phyloP scores from a whole-genome alignment of 2,329 filamentous ascomycete species.

The Hymenoscyphus occultus region DNA sequence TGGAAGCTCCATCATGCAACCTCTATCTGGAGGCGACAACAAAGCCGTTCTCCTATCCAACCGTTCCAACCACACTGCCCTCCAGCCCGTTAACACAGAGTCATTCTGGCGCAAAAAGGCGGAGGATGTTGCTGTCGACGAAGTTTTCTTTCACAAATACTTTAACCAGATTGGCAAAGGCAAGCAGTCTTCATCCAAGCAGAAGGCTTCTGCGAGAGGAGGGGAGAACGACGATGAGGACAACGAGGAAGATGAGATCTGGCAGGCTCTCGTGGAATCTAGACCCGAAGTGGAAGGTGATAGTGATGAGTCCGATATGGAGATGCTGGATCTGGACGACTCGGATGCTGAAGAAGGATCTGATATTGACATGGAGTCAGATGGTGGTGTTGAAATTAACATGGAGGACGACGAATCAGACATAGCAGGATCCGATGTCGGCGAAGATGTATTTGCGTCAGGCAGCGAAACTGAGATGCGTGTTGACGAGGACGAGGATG shows the following conservation, averaged over 20 bases:
- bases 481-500: slow-evolving; percentile 43
- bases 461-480: slow-evolving; percentile 31
- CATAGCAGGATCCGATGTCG: slow-evolving; percentile 28
- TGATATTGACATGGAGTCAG: slow-evolving; percentile 43
- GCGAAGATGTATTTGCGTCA: slow-evolving; percentile 24
- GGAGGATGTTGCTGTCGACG: slow-evolving; percentile 84
- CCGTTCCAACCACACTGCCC: slow-evolving; percentile 45
- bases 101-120: slow-evolving; percentile 87
- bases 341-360: slow-evolving; percentile 42
- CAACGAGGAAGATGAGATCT: slow-evolving; percentile 79
- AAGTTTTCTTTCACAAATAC: slow-evolving; percentile 98
- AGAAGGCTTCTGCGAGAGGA: slow-evolving; percentile 53
- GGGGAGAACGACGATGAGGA: slow-evolving; percentile 44
- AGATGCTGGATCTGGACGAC: slow-evolving; percentile 53
- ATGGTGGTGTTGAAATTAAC: slow-evolving; percentile 45
- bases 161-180: slow-evolving; percentile 73
- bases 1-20: slow-evolving; percentile 95
- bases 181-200: slow-evolving; percentile 51
- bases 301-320: slow-evolving; percentile 48
- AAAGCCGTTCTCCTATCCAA: slow-evolving; percentile 58
- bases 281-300: slow-evolving; percentile 70
- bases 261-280: slow-evolving; percentile 83
- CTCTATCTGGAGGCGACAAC: slow-evolving; percentile 64
- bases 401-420: slow-evolving; percentile 43
- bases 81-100: slow-evolving; percentile 75